phyloP scores from a whole-genome alignment of 225 moss, liverwort and hornwort species.

The Bryoerythrophyllum caledonicum region DNA sequence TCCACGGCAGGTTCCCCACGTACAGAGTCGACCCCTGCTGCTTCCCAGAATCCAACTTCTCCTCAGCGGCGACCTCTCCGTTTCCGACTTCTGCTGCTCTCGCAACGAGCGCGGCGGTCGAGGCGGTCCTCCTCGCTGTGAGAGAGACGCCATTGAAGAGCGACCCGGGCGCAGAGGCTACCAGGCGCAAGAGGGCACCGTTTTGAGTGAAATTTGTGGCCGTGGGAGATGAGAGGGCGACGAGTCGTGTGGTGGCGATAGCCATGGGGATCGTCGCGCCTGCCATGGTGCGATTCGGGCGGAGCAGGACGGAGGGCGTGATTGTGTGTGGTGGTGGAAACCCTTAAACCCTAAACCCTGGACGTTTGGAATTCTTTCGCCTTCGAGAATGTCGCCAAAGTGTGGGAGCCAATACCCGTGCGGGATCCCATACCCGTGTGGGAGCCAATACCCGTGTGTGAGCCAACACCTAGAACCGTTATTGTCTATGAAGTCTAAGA shows the following conservation, averaged over 20 bases:
- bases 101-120: background rate
- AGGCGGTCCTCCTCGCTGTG: background rate
- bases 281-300: constrained; percentile 24
- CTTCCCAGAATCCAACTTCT: background rate
- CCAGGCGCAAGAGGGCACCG: constrained; percentile 7
- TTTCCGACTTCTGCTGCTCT: constrained; percentile 23
- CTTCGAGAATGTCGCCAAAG: background rate
- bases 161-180: constrained; percentile 3
- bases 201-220: constrained; percentile 20
- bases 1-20: constrained; percentile 51
- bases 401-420: too few relatives aligned
- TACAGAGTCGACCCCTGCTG: constrained; percentile 34
- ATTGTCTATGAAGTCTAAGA: background rate
- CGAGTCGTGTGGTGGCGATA: background rate
- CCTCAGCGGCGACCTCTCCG: background rate
- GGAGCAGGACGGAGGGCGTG: background rate
- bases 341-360: background rate
- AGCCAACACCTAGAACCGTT: background rate
- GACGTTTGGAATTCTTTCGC: background rate
- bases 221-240: background rate
- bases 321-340: background rate
- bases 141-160: background rate
- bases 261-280: constrained; percentile 23
- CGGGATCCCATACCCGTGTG: too few relatives aligned
- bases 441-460: too few relatives aligned